Evolutionary conservation across 108 stramenopile genomes (phyloP).

Genomic region (Fistulifera pelliculosa): DNA sequence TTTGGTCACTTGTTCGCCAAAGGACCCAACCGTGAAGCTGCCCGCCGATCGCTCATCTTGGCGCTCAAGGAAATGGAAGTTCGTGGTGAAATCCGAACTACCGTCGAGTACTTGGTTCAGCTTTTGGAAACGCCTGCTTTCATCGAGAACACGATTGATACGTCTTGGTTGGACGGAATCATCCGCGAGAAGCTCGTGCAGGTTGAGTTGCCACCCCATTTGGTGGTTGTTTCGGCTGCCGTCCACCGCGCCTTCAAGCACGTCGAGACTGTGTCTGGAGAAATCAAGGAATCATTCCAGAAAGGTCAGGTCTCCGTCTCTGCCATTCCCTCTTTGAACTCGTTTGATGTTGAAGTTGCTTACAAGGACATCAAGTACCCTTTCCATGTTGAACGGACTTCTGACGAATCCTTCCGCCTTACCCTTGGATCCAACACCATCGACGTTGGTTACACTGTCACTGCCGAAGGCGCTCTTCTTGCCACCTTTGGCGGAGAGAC

Average conservation of each 20-base stretch:
- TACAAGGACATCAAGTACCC: slow-evolving; percentile 90
- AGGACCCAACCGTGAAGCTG: slow-evolving; percentile 90
- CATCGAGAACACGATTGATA: slow-evolving; percentile 95
- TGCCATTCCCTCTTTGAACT: slow-evolving; percentile 77
- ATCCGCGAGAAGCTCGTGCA: slow-evolving; percentile 85
- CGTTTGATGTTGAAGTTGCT: slow-evolving; percentile 86
- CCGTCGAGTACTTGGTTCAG: slow-evolving; percentile 96
- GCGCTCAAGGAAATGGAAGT: slow-evolving; percentile 98
- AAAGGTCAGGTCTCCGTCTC: slow-evolving; percentile 89
- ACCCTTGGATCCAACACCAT: slow-evolving; percentile 63
- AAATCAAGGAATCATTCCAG: slow-evolving; percentile 64
- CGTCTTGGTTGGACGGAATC: slow-evolving; percentile 93
- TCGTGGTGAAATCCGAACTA: slow-evolving; percentile 96
- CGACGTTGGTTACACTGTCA: slow-evolving; percentile 66
- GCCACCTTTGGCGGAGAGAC: slow-evolving; percentile 88
- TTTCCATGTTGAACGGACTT: slow-evolving; percentile 80
- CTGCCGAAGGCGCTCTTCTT: slow-evolving; percentile 88
- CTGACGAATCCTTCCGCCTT: slow-evolving; percentile 68
- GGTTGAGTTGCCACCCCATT: slow-evolving; percentile 60
- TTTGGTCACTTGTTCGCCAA: slow-evolving; percentile 98
- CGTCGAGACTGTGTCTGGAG: slow-evolving; percentile 56
- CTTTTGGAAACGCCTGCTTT: slow-evolving; percentile 92
- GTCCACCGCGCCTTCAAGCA: slow-evolving; percentile 86
- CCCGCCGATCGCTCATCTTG: slow-evolving; percentile 89
- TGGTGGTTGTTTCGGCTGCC: slow-evolving; percentile 84